Base-by-base conservation (phyloP, 1,284 basidiomycete genomes). In the Phellinidium pouzarii region DNA sequence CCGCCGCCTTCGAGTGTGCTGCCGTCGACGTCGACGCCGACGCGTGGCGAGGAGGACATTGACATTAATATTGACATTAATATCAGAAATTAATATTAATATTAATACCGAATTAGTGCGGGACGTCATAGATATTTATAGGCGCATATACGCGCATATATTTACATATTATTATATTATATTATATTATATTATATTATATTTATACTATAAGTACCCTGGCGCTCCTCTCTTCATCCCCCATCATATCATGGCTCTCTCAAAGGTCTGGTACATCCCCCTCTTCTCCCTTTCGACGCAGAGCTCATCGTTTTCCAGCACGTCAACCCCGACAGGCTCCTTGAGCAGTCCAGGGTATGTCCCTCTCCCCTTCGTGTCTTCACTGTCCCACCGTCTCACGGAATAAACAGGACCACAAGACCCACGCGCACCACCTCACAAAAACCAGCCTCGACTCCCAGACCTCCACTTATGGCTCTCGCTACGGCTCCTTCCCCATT, bases 401-500 rank as follows among this genome's bases (percentile, higher is more conserved):
- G n/a, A n/a, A n/a, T 34, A 7, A 6, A 34, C 7, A 71, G 60
- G 75, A 76, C 44, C 61, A 65, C 59, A 67, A 66, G 44, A 40
- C 59, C 50, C 71, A 71, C 54, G 49, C 63, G n/a, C 72, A 70
- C 46, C 57, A 59, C 31, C 58, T 74, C 25, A 73, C 71, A 26
- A 63, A 69, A n/a, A 64, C 62, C 0, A 50, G 69, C 6, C 62
- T 72, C 26, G 62, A 68, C 22, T 48, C 59, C 29, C 50, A 71
- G 6, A 54, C 62, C 1, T 75, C 78, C 48, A 66, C 77, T 0
- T 88, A 87, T 56, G 80, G 79, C 20, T 77, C 76, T 26, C 79
- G 84, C 41, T 88, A 88, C 62, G 77, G 77, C 8, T 82, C 80
- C 7, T 64, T 62, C 20, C 74, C 81, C 12, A 67, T 89, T 52